Conservation (phyloP, 345 rosid genomes). For the Orychophragmus violaceus region DNA sequence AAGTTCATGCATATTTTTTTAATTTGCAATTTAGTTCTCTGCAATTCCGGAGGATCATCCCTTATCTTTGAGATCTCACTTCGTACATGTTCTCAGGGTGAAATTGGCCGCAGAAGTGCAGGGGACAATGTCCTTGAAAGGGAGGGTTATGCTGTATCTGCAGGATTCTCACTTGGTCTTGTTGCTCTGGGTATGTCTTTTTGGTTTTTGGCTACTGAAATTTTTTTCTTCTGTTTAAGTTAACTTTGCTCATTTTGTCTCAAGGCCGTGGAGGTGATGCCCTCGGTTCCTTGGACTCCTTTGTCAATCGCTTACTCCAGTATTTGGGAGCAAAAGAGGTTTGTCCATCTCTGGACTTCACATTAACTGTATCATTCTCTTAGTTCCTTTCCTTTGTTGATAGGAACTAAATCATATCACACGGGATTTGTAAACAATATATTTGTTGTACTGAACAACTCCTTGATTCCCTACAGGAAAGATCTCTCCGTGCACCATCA, state of each 20-base stretch:
- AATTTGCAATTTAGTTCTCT: neutral
- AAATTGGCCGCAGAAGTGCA: constrained; percentile 93
- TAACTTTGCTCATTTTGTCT: constrained; percentile 29
- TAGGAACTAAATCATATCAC: neutral
- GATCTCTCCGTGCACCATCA: constrained; percentile 40
- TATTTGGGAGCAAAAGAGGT: constrained; percentile 90
- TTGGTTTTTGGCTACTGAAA: constrained; percentile 9
- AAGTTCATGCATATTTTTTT: constrained; percentile 4
- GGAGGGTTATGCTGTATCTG: constrained; percentile 98
- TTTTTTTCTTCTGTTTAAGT: neutral
- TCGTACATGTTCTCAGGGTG: constrained; percentile 48
- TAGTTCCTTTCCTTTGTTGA: neutral
- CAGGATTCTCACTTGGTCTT: constrained; percentile 97
- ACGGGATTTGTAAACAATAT: neutral
- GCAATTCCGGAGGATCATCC: neutral
- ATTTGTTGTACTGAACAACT: constrained; percentile 7
- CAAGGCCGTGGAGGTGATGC: constrained; percentile 87
- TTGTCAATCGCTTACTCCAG: constrained; percentile 73
- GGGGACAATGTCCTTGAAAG: constrained; percentile 99
- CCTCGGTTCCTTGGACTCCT: constrained; percentile 65
- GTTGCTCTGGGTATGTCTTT: constrained; percentile 74
- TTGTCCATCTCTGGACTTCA: constrained; percentile 27
- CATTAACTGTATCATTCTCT: constrained; percentile 19
- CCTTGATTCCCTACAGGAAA: constrained; percentile 50
- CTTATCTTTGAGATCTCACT: constrained; percentile 21